Evolutionary conservation across 306 rosid genomes (phyloP), one percentile per base, ranked within the genome.

Genomic region (Myrica gale): DNA sequence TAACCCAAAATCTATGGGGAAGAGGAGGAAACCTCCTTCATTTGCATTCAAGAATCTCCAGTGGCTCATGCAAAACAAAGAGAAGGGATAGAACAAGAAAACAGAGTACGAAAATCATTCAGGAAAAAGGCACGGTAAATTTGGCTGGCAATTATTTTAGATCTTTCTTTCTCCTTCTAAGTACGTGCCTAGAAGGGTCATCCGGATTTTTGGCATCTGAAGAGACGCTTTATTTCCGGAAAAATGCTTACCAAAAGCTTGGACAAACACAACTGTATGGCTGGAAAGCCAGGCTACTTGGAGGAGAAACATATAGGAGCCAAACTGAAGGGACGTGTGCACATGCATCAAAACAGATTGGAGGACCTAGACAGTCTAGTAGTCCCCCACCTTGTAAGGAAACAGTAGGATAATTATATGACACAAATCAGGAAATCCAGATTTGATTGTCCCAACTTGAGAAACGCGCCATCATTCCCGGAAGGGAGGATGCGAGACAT

Each of bases 61-160:
- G 51, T 71, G 89, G 71, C 55, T 80, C 82, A 79, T 60, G 66
- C 48, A 84, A 73, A 80, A 78, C 87, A 90, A 85, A 77, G 63
- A 52, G 72, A 82, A 82, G 72, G 50, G 47, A 13, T 26, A 60
- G 72, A 73, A 26, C 47, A 67, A 23, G 56, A 48, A 67, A 19
- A 72, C 65, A 53, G 8, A 15, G 32, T 56, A 74, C 78, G 71
- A 67, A 48, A 20, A 65, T 76, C 39, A 77, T 77, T 54, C 48
- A 52, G 69, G 50, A 78, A 70, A 76, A 66, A 19, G 55, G 75
- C 62, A 72, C 46, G 41, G 74, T 54, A 60, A 76, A 74, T 44
- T 68, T 48, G n/a, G 52, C 37, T 32, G 37, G 37, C 37, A 32
- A 32, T 32, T 66, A 43, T 73, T 76, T 21, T 21, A 0, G 37